Evolutionary conservation across 2,329 filamentous ascomycete genomes (phyloP).

Genomic region (Aspergillus chevalieri): DNA sequence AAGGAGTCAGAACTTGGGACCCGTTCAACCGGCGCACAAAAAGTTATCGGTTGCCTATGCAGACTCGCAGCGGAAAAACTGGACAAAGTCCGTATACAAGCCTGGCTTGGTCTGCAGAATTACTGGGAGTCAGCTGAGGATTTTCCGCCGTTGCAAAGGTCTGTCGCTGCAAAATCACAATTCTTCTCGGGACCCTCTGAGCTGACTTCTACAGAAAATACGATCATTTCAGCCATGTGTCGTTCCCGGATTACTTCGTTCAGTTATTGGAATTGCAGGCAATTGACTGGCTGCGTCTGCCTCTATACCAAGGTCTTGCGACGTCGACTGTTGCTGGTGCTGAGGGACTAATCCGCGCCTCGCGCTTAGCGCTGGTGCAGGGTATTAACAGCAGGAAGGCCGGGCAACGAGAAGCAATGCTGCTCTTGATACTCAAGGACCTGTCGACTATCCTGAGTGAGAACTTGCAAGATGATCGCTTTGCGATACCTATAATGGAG

Average conservation of each 20-base stretch:
- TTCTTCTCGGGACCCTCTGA: not conserved
- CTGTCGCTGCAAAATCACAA: not conserved
- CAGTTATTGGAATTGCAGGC: slow-evolving; percentile 35
- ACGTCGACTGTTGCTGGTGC: slow-evolving; percentile 41
- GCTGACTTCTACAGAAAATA: slow-evolving; percentile 29
- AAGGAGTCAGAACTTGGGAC: slow-evolving; percentile 8
- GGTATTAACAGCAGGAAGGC: slow-evolving; percentile 22
- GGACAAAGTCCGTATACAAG: slow-evolving; percentile 67
- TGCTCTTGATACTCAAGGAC: slow-evolving; percentile 45
- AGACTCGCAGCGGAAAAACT: slow-evolving; percentile 82
- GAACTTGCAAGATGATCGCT: slow-evolving; percentile 58
- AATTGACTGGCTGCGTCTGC: slow-evolving; percentile 31
- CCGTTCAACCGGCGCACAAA: slow-evolving; percentile 15
- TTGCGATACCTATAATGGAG: slow-evolving; percentile 70
- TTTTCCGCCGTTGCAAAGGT: slow-evolving; percentile 40
- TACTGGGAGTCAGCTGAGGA: slow-evolving; percentile 33
- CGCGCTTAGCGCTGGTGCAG: slow-evolving; percentile 36
- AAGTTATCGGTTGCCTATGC: slow-evolving; percentile 43
- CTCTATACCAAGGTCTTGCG: slow-evolving; percentile 38
- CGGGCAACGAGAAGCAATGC: slow-evolving; percentile 30
- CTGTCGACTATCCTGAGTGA: slow-evolving; percentile 51
- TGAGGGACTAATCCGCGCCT: slow-evolving; percentile 39
- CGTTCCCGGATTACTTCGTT: slow-evolving; percentile 37
- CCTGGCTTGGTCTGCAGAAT: slow-evolving; percentile 38
- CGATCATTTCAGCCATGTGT: slow-evolving; percentile 41